phyloP scores from a whole-genome alignment of 163 green algal genomes.

The Scenedesmus sp. region DNA sequence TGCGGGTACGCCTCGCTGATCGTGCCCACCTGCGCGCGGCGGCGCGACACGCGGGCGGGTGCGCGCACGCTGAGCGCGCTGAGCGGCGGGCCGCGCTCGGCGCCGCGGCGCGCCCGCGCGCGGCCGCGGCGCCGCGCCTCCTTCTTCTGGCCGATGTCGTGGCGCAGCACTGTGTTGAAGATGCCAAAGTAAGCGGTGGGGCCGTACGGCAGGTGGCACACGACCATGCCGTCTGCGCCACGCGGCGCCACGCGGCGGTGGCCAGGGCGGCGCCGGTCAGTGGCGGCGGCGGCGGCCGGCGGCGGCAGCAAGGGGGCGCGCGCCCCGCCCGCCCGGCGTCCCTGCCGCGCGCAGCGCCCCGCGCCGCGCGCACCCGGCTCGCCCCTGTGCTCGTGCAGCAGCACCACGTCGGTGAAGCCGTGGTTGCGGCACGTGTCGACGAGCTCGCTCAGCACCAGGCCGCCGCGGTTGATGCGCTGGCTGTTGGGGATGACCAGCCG shows the following conservation, averaged over 20 bases:
- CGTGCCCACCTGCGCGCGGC: too few species aligned
- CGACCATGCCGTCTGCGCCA: conserved; percentile 95
- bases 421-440: conserved; percentile 91
- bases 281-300: too few species aligned
- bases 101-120: conserved; percentile 49
- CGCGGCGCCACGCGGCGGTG: too few species aligned
- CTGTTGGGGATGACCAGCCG: conserved; percentile 96
- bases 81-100: conserved; percentile 1
- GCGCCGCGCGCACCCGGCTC: conserved; percentile 72
- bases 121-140: too few species aligned
- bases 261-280: too few species aligned
- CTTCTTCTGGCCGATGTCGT: conserved; percentile 98
- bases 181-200: conserved; percentile 99
- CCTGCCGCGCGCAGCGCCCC: too few species aligned
- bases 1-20: conserved; percentile 95
- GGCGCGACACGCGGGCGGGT: too few species aligned
- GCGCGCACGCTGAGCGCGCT: too few species aligned
- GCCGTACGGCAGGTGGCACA: conserved; percentile 98
- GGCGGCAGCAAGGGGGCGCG: too few species aligned
- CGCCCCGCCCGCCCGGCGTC: too few species aligned
- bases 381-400: conserved; percentile 98
- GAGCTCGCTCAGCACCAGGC: conserved; percentile 85
- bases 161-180: conserved; percentile 93
- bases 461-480: conserved; percentile 90
- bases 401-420: conserved; percentile 96